Base-by-base conservation (phyloP, 495 filamentous ascomycete species). In the Schizothecium vesticola region DNA sequence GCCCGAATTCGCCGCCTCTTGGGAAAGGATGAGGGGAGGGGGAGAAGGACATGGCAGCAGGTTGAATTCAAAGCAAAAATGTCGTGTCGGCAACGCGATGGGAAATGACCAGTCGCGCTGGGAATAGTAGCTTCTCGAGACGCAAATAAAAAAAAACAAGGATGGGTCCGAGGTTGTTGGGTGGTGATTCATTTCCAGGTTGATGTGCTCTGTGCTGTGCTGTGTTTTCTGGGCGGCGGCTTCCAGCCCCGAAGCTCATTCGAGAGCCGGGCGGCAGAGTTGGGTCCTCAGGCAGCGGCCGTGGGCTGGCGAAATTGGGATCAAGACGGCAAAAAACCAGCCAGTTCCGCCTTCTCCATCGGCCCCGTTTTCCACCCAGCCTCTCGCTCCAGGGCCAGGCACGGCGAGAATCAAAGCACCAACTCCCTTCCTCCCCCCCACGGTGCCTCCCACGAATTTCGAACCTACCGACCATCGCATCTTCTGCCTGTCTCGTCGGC, bases 321-420 rank as follows among this genome's bases (percentile, higher is more conserved):
- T 64, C 61, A 72, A 63, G 68, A 65, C 63, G 22, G 69, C 71
- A 72, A 74, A 75, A 75, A 73, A 59, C 69, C 71, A 66, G 43
- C 43, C 67, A 68, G 69, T 65, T 73, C 70, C 70, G 70, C 72
- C 68, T 68, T 70, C 73, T 70, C 57, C 51, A 68, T 73, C 69
- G 36, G 69, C 72, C 51, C 65, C 63, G 56, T 56, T 56, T 66
- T 66, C 64, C 64, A 72, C 71, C 75, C 75, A 77, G 75, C 75
- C 75, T 77, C 73, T 75, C 69, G 61, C 67, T 69, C 70, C 65
- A 66, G 43, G 43, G 72, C 67, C 70, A 73, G 72, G 71, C 74
- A 74, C 75, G 59, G 73, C 66, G 69, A 67, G 65, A 68, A 73
- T 65, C 69, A 58, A 69, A 67, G 67, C 58, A 69, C 69, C 67